Conservation (phyloP, 805 yeast genomes). For the Metschnikowia lochheadii region DNA sequence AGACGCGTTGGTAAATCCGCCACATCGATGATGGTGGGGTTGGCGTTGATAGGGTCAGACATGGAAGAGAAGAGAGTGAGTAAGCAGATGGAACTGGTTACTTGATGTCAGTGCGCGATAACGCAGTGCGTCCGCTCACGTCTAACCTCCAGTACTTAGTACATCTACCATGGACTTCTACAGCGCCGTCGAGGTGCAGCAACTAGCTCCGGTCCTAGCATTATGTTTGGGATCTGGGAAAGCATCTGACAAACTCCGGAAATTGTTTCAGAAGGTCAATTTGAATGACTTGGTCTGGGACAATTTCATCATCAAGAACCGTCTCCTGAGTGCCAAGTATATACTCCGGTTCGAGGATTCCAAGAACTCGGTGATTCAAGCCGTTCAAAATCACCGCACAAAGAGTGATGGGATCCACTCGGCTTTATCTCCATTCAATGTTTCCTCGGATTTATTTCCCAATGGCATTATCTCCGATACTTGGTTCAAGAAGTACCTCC, state of each 20-base stretch:
- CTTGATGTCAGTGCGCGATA: conserved; percentile 2
- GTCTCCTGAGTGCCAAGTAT: conserved; percentile 32
- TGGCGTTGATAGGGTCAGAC: conserved; percentile 87
- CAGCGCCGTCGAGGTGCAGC: conserved; percentile 24
- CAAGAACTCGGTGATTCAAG: conserved; percentile 2
- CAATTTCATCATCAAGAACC: conserved; percentile 32
- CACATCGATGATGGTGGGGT: conserved; percentile 78
- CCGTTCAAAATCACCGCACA: conserved; percentile 6
- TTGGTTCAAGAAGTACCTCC: conserved; percentile 36
- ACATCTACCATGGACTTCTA: conserved; percentile 32
- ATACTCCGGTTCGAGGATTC: conserved; percentile 18
- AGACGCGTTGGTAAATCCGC: conserved; percentile 72
- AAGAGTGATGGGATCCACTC: conserved; percentile 21
- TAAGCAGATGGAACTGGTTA: not conserved
- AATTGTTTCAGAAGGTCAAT: conserved; percentile 15
- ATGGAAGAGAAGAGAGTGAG: conserved; percentile 27
- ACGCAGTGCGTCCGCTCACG: not conserved
- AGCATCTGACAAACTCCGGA: conserved; percentile 2
- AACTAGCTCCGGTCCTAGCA: conserved; percentile 34
- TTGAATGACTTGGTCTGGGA: conserved; percentile 31
- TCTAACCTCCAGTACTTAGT: not conserved
- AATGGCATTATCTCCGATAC: conserved; percentile 25
- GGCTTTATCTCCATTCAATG: conserved; percentile 35
- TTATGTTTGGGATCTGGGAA: conserved; percentile 12
- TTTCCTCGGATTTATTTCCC: conserved; percentile 24